phyloP scores from a whole-genome alignment of 345 rosid species.

The Salix exigua region DNA sequence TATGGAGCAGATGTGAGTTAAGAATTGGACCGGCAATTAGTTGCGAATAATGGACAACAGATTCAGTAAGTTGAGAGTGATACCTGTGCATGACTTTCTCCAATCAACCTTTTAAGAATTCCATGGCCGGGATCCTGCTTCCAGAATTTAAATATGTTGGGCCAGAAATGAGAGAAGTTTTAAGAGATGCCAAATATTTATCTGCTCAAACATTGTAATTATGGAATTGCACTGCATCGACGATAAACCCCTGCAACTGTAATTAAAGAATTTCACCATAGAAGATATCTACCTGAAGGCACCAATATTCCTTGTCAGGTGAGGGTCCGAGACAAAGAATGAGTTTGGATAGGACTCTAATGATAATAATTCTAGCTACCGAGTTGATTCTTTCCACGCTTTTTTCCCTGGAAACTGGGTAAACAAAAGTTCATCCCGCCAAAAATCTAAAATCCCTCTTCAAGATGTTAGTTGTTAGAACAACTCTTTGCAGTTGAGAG shows the following conservation, averaged over 20 bases:
- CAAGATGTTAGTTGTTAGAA: too few species aligned
- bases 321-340: background rate
- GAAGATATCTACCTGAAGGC: background rate
- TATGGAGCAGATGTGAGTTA: conserved; percentile 19
- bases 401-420: too few species aligned
- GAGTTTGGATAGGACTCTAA: background rate
- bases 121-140: conserved; percentile 68
- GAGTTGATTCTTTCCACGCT: background rate
- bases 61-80: background rate
- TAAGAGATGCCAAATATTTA: background rate
- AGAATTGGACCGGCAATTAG: background rate
- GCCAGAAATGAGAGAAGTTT: background rate
- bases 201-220: background rate
- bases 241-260: background rate
- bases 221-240: background rate
- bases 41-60: background rate
- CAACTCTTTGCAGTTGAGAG: too few species aligned
- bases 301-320: background rate
- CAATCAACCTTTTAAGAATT: conserved; percentile 49
- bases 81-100: conserved; percentile 57
- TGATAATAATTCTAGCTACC: background rate
- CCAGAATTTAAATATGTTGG: conserved; percentile 10
- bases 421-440: too few species aligned
- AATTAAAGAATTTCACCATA: background rate
- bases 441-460: too few species aligned